Evolutionary conservation across 2,329 filamentous ascomycete genomes (phyloP), one percentile per base, ranked within the genome.

Genomic region (Fusarium hainanense): DNA sequence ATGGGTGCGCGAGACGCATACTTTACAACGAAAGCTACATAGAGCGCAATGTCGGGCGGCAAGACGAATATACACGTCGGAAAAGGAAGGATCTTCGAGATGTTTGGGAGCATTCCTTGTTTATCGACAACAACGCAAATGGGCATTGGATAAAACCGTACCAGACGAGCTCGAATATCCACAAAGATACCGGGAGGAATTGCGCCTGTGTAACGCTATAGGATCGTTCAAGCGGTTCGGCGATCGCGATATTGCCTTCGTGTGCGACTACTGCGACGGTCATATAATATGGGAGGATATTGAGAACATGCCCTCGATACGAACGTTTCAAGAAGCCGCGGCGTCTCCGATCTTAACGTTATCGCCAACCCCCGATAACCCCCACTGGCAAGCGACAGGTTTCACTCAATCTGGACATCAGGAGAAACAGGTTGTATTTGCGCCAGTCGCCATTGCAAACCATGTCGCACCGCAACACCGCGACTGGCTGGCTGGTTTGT

Each of bases 181-280:
- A 47, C 74, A 77, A 25, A 77, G 78, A 27, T 80, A 81, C 49
- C 76, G 84, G 18, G 84, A 87, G 61, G 86, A 86, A 75, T 78
- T 88, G 7, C 79, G 79, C 30, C 78, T 81, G 25, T 89, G 87
- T 77, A 86, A 86, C 69, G 74, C 76, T 6, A 80, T 86, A 4
- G 87, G 87, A n/a, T 79, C 81, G 28, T 89, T 89, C 64, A 84
- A 88, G 77, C 82, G 86, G 16, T 84, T 88, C 54, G 85, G 83
- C 43, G 84, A 87, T 32, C 75, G 77, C 41, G 86, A 88, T 63
- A 81, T 88, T 49, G 86, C 84, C 10, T 89, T 89, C 71, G 80
- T 88, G 10, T 89, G 87, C 78, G 86, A 89, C 77, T 89, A 85
- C 73, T 89, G 87, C 78, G 87, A 89, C 73, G 87, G 87, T 3